Conservation (phyloP, 1,284 basidiomycete genomes). For the Microbotryum violaceum region DNA sequence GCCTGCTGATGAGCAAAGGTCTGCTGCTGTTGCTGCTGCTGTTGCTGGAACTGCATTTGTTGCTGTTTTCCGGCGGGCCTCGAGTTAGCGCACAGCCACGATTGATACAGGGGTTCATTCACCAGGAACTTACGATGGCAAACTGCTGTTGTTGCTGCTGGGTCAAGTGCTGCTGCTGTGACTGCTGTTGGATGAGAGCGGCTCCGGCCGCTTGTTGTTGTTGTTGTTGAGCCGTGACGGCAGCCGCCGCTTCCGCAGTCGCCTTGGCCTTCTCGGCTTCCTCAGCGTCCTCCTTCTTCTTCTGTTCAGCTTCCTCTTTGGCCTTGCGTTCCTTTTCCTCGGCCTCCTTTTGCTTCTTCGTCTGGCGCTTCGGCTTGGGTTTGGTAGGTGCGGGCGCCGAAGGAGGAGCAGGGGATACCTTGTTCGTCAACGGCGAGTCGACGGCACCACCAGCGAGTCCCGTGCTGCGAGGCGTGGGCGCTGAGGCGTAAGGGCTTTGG, state of each 20-base stretch:
- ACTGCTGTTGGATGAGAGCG: no score
- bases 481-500: not conserved
- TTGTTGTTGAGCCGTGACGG: no score
- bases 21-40: slow-evolving; percentile 2
- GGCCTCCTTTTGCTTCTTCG: slow-evolving; percentile 4
- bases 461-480: slow-evolving; percentile 4
- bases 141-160: not conserved
- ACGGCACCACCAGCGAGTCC: not conserved
- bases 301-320: not conserved
- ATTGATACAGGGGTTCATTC: no score
- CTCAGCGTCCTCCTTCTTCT: not conserved
- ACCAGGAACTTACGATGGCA: not conserved
- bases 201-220: no score
- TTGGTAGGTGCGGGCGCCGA: not conserved
- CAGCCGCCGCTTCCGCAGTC: no score
- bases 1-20: not conserved
- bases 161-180: not conserved
- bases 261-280: no score
- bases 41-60: not conserved
- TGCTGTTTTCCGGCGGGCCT: not conserved
- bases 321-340: not conserved
- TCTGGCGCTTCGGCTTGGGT: not conserved
- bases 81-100: no score
- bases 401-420: slow-evolving; percentile 2
- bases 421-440: slow-evolving; percentile 3